Evolutionary conservation across 2,329 filamentous ascomycete species (phyloP).

Genomic region (Cadophora luteo-olivacea): DNA sequence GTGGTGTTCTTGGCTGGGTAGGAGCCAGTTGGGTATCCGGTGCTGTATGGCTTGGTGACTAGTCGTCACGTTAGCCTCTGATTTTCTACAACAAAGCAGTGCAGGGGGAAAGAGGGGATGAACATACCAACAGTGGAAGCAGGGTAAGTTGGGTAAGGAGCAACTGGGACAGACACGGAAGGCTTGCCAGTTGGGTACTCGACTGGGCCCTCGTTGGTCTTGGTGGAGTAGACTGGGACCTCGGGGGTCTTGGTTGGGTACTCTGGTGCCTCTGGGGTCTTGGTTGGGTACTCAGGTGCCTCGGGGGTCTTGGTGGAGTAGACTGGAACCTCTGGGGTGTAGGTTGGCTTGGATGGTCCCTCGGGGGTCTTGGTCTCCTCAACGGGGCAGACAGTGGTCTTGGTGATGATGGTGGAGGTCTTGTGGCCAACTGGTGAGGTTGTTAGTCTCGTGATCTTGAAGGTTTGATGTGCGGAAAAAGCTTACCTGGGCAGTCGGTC

Average conservation of each 20-base stretch:
- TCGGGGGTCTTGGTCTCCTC: slow-evolving; percentile 9
- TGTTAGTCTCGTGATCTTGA: slow-evolving; percentile 20
- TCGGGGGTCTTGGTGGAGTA: slow-evolving; percentile 11
- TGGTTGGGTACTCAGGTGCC: slow-evolving; percentile 6
- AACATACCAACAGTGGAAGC: slow-evolving; percentile 17
- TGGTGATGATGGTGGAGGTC: slow-evolving; percentile 25
- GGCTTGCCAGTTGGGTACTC: slow-evolving; percentile 21
- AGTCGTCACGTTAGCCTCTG: neutral
- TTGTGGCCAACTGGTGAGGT: slow-evolving; percentile 22
- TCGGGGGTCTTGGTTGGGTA: slow-evolving; percentile 18
- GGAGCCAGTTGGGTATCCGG: slow-evolving; percentile 14
- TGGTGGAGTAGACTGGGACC: slow-evolving; percentile 22
- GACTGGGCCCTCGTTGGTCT: slow-evolving; percentile 5
- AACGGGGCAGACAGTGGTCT: slow-evolving; percentile 24
- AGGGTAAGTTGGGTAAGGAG: slow-evolving; percentile 19
- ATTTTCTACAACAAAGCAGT: too few species aligned
- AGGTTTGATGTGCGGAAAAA: neutral
- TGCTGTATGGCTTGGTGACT: slow-evolving; percentile 24
- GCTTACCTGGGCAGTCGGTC: slow-evolving; percentile 24
- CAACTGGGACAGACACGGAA: slow-evolving; percentile 13
- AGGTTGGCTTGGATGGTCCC: neutral
- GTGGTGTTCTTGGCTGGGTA: slow-evolving; percentile 23
- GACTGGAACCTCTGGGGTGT: slow-evolving; percentile 4
- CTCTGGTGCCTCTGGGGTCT: slow-evolving; percentile 27
- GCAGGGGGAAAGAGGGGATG: too few species aligned